phyloP scores from a whole-genome alignment of 2,329 filamentous ascomycete genomes.

The Ceratocystis diversiconidia region DNA sequence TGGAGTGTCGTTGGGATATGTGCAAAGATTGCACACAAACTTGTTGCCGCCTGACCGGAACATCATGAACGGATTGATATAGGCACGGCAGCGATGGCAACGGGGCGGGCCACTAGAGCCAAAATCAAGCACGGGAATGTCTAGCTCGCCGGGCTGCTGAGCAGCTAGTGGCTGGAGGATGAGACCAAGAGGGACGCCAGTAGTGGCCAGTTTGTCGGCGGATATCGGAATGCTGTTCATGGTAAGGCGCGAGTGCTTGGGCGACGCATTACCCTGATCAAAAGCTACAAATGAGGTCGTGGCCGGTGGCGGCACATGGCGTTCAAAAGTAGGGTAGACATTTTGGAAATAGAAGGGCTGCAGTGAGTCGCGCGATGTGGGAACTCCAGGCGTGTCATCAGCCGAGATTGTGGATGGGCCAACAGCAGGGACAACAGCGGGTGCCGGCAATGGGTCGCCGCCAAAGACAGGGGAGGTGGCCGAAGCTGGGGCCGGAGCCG shows the following conservation, averaged over 20 bases:
- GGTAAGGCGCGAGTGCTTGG: constrained; percentile 81
- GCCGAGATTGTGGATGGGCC: constrained; percentile 53
- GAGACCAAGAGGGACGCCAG: constrained; percentile 73
- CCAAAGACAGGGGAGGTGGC: constrained; percentile 35
- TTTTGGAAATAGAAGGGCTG: constrained; percentile 76
- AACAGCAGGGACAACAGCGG: constrained; percentile 23
- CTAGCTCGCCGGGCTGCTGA: constrained; percentile 68
- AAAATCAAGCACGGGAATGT: constrained; percentile 88
- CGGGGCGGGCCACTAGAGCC: constrained; percentile 79
- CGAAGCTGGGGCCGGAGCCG: constrained; percentile 23
- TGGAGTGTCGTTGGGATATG: constrained; percentile 83
- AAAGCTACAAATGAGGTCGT: constrained; percentile 81
- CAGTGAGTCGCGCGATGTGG: constrained; percentile 64
- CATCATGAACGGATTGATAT: constrained; percentile 99
- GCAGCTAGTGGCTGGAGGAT: constrained; percentile 77
- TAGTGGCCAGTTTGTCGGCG: constrained; percentile 63
- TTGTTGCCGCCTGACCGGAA: constrained; percentile 90
- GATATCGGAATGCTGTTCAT: constrained; percentile 85
- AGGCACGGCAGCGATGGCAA: constrained; percentile 83
- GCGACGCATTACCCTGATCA: constrained; percentile 92
- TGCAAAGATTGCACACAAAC: constrained; percentile 96
- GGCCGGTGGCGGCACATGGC: constrained; percentile 78
- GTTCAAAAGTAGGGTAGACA: constrained; percentile 90
- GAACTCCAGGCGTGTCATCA: constrained; percentile 86
- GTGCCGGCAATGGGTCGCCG: constrained; percentile 21